Base-by-base conservation (phyloP, 2,329 filamentous ascomycete genomes). In the Sphaceloma murrayae region DNA sequence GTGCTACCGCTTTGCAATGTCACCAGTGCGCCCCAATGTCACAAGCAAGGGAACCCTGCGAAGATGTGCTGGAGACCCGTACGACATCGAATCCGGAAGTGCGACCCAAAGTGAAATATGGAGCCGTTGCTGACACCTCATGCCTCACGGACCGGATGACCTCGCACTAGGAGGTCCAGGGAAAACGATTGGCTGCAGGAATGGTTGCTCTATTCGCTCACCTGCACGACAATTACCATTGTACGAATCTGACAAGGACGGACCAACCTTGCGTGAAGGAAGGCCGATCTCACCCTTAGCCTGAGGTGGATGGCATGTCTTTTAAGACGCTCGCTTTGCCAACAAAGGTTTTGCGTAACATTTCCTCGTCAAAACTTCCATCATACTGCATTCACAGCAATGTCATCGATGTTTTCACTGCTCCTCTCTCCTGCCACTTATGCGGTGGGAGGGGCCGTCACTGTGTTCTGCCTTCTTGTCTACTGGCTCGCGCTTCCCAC, bases 401-500 rank as follows among this genome's bases (percentile, higher is more conserved):
- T 21, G 3, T 21, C 16, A 8, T 21, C 18, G 6, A 48, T 48
- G 47, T 46, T 32, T n/a, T 31, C 14, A 19, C 30, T 46, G 8
- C 14, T 43, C 16, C 5, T 14, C 18, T 16, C 21, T 29, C 22
- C 42, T 8, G 32, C 47, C 17, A 43, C 36, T 6, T 31, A 39
- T 3, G 18, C 46, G 7, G 42, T 34, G 3, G 21, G 42, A 4
- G 36, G 34, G 22, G 30, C 19, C 19, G 29, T 34, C 10, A 10
- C 45, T 11, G 38, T 22, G 10, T 22, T 46, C 3, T 19, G 45
- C 18, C 51, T 45, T 27, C 9, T 49, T 4, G 9, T 54, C 1
- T 58, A 57, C 31, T 47, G 44, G 40, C 45, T 45, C 34, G 48
- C 51, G 5, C 53, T 70, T 0, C 69, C 67, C 1, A 64, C 60